These are phyloP conservation scores for Haplosporangium sp. DNA, from an alignment of 371 early-diverging fungal species.

Conservation along the genomic window DNA sequence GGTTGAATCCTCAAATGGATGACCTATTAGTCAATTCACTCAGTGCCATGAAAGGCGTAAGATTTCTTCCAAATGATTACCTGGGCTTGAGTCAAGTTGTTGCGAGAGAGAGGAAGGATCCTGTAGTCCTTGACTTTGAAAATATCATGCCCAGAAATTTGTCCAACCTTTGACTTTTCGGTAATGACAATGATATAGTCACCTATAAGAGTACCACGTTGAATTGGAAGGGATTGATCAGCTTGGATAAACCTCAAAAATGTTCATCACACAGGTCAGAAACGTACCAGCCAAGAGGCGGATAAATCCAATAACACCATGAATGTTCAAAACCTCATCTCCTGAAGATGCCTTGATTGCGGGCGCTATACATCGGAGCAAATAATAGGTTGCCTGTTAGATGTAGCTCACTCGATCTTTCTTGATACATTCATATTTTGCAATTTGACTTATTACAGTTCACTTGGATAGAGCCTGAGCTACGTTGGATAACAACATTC, in stretches of 20 bases:
- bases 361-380: conserved; percentile 13
- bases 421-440: background rate
- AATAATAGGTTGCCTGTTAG: background rate
- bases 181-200: conserved; percentile 90
- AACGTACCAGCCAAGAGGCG: conserved; percentile 75
- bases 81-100: conserved; percentile 65
- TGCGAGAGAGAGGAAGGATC: conserved; percentile 76
- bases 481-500: conserved; percentile 44
- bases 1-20: too few species aligned
- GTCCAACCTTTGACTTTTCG: conserved; percentile 77
- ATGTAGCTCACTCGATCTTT: background rate
- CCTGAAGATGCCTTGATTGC: conserved; percentile 22
- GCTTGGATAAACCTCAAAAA: background rate
- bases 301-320: conserved; percentile 84
- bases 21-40: background rate
- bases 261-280: background rate
- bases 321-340: conserved; percentile 58
- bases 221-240: background rate
- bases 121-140: conserved; percentile 79
- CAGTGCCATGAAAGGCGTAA: background rate
- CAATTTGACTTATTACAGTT: conserved; percentile 28
- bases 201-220: conserved; percentile 60
- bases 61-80: conserved; percentile 30
- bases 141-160: conserved; percentile 72
- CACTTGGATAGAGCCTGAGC: conserved; percentile 36